Percentiles rank a stretch among this genome's conserved stretches.
Conservation (phyloP, 1,139 yeast genomes). For the Candida mesenterica region DNA sequence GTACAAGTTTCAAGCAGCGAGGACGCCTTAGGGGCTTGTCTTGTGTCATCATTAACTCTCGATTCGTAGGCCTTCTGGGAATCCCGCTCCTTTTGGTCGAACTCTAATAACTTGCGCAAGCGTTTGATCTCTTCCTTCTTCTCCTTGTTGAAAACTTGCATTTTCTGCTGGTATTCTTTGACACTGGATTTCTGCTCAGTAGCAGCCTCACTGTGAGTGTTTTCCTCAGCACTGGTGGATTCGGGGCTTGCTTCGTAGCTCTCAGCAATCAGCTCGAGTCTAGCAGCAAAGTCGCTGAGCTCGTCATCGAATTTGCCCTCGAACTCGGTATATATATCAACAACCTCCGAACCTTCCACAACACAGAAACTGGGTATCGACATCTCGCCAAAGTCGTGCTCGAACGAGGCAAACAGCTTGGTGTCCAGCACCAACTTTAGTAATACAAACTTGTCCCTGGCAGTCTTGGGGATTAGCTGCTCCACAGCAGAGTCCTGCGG, state of each 20-base stretch:
- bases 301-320: background rate
- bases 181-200: slow-evolving; percentile 16
- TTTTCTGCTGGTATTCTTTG: slow-evolving; percentile 26
- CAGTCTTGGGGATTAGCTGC: background rate
- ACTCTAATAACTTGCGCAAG: slow-evolving; percentile 47
- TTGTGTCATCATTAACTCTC: slow-evolving; percentile 3
- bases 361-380: slow-evolving; percentile 49
- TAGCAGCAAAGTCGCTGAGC: too few relatives aligned
- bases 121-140: slow-evolving; percentile 51
- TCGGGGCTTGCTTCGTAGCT: too few relatives aligned
- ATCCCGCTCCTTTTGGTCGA: slow-evolving; percentile 50
- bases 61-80: slow-evolving; percentile 11
- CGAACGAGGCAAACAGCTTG: slow-evolving; percentile 47
- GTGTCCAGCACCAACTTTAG: slow-evolving; percentile 46
- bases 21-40: too few relatives aligned
- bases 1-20: slow-evolving; percentile 27
- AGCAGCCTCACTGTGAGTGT: too few relatives aligned
- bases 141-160: slow-evolving; percentile 1
- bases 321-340: slow-evolving; percentile 34
- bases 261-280: too few relatives aligned
- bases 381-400: slow-evolving; percentile 48
- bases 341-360: slow-evolving; percentile 43
- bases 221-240: too few relatives aligned
- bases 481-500: background rate
- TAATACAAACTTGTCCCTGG: slow-evolving; percentile 33